Base-by-base conservation (phyloP, 1,284 basidiomycete genomes). In the Hemileia vastatrix region DNA sequence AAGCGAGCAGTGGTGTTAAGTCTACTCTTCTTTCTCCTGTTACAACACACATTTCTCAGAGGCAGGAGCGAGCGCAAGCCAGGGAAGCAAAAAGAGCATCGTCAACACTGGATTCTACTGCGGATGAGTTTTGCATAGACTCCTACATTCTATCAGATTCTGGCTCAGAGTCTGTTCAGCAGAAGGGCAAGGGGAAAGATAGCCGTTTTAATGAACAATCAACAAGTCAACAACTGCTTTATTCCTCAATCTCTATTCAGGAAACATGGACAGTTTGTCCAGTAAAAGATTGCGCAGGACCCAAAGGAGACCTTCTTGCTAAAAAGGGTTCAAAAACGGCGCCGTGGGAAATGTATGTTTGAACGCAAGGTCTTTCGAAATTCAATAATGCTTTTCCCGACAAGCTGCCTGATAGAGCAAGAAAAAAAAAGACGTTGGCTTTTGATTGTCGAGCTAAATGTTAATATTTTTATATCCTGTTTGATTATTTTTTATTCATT, bases 291-390 rank as follows among this genome's bases (percentile, higher is more conserved):
- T 60, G 58, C 36, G 43, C 19, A 18, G 58, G 58, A 6, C 27
- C 58, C 4, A 60, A 53, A 27, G 58, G 58, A 5, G 50, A 60
- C 31, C 6, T 60, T 13, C 51, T 60, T 19, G 58, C 58, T 18
- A 9, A 33, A 2, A 31, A 36, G 18, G 58, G 58, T 19, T 45
- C 50, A 0, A 60, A 60, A 27, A 60, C 40, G 21, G 58, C 50
- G 23, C 58, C 58, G 6, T 60, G 58, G 58, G 58, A 60, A 43
- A 60, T 60, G 21, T 60, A 45, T 54, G 51, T 60, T 18, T 58
- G 44, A 43, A 24, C n/a, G n/a, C n/a, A n/a, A n/a, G n/a, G n/a
- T n/a, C n/a, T n/a, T n/a, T n/a, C n/a, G n/a, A n/a, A n/a, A n/a
- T n/a, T n/a, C n/a, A n/a, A n/a, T n/a, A n/a, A n/a, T n/a, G n/a